Conservation (phyloP, 306 rosid genomes). For the Vicia faba region DNA sequence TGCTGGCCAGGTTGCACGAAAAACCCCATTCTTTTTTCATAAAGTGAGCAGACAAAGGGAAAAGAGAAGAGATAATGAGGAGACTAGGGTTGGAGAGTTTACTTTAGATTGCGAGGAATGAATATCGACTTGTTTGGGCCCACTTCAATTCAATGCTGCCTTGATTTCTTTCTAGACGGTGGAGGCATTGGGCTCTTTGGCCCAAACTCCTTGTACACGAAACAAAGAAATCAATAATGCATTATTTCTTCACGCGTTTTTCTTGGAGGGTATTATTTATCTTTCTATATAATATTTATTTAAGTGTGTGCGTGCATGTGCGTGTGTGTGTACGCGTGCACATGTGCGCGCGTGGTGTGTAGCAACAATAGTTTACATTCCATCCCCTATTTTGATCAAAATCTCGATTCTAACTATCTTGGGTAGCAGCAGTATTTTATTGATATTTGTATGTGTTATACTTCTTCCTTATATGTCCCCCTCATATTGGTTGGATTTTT, state of each 20-base stretch:
- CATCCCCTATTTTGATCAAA: background rate
- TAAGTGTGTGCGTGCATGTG: too few relatives aligned
- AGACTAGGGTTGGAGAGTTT: background rate
- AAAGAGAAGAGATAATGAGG: background rate
- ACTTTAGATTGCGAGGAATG: background rate
- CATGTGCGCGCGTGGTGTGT: too few relatives aligned
- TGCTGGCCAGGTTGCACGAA: background rate
- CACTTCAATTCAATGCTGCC: background rate
- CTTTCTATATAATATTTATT: background rate
- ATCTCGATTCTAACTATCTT: background rate
- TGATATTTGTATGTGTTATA: constrained; percentile 1
- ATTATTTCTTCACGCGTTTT: background rate
- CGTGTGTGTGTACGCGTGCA: too few relatives aligned
- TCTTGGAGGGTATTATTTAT: background rate
- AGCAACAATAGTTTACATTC: background rate
- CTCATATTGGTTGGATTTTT: background rate
- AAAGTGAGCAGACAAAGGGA: background rate
- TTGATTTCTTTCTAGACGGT: background rate
- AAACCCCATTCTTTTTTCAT: background rate
- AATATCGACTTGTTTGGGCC: background rate
- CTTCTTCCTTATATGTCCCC: background rate
- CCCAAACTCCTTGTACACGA: constrained; percentile 4
- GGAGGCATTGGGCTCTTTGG: background rate
- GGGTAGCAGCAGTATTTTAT: background rate
- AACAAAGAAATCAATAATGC: background rate